Conservation (phyloP, 345 rosid species). For the Ailanthus altissimus region DNA sequence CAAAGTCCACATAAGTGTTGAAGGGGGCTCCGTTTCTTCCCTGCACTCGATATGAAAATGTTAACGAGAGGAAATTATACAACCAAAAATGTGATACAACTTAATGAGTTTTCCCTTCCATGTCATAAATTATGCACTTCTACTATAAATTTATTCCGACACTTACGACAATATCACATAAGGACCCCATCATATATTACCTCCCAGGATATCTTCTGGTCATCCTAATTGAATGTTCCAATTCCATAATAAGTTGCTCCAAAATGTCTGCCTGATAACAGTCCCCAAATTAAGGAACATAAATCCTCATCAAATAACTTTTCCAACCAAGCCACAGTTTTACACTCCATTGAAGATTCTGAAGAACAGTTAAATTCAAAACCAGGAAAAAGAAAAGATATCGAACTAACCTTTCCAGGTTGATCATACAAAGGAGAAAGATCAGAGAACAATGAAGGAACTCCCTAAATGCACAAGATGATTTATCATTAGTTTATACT, state of each 20-base stretch:
- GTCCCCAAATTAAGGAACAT: conserved; percentile 15
- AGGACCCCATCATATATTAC: conserved; percentile 38
- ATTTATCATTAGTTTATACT: conserved; percentile 14
- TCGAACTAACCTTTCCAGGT: conserved; percentile 70
- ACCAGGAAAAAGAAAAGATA: conserved; percentile 13
- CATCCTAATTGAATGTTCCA: conserved; percentile 76
- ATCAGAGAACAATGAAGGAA: conserved; percentile 95
- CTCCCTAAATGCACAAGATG: conserved; percentile 60
- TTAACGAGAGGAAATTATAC: neutral
- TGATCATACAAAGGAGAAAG: conserved; percentile 90
- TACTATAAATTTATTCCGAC: neutral
- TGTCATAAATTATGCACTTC: neutral
- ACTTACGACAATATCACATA: conserved; percentile 10
- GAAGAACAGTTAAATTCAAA: neutral
- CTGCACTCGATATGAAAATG: conserved; percentile 45
- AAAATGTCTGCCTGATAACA: conserved; percentile 79
- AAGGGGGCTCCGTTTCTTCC: conserved; percentile 86
- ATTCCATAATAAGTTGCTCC: conserved; percentile 77
- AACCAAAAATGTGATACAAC: neutral
- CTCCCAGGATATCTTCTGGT: conserved; percentile 79
- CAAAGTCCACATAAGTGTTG: conserved; percentile 89
- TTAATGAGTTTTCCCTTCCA: neutral
- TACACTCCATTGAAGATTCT: conserved; percentile 8
- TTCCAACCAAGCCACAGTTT: conserved; percentile 2
- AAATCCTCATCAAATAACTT: neutral